Base-by-base conservation (phyloP, 2,329 filamentous ascomycete species). In the Emericellopsis atlantica region DNA sequence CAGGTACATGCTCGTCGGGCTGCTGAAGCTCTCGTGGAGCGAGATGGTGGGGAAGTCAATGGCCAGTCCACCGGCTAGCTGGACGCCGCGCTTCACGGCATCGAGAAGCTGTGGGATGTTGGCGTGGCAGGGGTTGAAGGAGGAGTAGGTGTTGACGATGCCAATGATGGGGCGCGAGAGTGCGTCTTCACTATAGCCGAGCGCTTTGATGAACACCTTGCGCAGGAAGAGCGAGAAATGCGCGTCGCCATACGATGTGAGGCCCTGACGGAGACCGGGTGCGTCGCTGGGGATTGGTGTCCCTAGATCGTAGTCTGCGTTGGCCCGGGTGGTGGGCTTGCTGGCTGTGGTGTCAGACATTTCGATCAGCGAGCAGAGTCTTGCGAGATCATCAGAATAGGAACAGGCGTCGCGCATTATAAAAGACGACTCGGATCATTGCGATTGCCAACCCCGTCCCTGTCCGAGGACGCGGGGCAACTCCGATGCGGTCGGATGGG, bases 41-140 rank as follows among this genome's bases (percentile, higher is more conserved):
- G 76, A 83, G 41, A 87, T 84, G 0, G 81, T 86, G 0, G 81
- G 81, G 47, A 86, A 86, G 32, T 85, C 80, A 18, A 86, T 69
- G 0, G 81, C 76, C 23, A 86, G 57, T 0, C 80, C 82, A 3
- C 82, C 82, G 37, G 65, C 67, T 1, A 84, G 62, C 47, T 82
- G 77, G 0, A 85, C 69, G 0, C 81, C 81, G 8, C 81, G 68
- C 57, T 81, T 83, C 6, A 71, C 74, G 3, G 81, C 80, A 36
- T 85, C 81, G 40, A 86, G 70, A 32, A 86, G 71, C 55, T 84
- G 79, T 1, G 80, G 79, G 2, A 80, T 69, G 51, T 84, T 84
- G 44, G 76, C 79, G 49, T 86, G 81, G 53, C 82, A 86, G 1
- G 81, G 80, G 53, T 86, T 87, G 64, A 85, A 82, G 45, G 72